These are phyloP conservation scores for Coniochaeta sp. DNA, from an alignment of 2,329 filamentous ascomycete genomes.

Conservation along the genomic window DNA sequence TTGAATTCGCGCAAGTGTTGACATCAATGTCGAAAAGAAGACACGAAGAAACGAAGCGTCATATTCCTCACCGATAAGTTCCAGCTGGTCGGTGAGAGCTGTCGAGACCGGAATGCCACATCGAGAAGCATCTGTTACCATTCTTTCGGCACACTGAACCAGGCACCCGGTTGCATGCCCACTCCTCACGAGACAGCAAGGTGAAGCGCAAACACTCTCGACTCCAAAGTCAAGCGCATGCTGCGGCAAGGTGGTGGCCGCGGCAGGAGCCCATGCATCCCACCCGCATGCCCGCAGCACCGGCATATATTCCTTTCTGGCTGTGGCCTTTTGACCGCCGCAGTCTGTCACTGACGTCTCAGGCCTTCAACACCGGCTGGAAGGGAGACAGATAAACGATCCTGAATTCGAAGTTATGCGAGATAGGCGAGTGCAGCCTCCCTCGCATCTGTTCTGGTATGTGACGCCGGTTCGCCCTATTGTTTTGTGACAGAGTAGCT, in stretches of 20 bases:
- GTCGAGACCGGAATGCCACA: neutral
- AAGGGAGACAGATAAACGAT: neutral
- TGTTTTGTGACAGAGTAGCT: neutral
- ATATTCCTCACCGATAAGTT: neutral
- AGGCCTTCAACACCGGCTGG: neutral
- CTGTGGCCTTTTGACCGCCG: neutral
- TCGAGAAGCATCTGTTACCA: neutral
- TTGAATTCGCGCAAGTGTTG: neutral
- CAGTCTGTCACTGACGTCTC: neutral
- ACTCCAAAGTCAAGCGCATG: neutral
- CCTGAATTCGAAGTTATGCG: neutral
- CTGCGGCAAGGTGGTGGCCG: neutral
- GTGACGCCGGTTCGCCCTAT: neutral
- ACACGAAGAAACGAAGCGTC: neutral
- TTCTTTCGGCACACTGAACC: neutral
- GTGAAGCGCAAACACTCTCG: neutral
- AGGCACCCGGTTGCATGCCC: neutral
- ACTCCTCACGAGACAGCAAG: neutral
- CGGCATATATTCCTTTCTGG: neutral
- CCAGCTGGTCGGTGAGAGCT: neutral
- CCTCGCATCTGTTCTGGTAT: neutral
- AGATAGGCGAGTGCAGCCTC: neutral
- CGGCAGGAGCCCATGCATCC: neutral
- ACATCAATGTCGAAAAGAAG: neutral
- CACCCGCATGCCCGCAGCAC: neutral